Evolutionary conservation across 2,329 filamentous ascomycete genomes (phyloP), one percentile per base, ranked within the genome.

Genomic region (Akanthomyces lecanii): DNA sequence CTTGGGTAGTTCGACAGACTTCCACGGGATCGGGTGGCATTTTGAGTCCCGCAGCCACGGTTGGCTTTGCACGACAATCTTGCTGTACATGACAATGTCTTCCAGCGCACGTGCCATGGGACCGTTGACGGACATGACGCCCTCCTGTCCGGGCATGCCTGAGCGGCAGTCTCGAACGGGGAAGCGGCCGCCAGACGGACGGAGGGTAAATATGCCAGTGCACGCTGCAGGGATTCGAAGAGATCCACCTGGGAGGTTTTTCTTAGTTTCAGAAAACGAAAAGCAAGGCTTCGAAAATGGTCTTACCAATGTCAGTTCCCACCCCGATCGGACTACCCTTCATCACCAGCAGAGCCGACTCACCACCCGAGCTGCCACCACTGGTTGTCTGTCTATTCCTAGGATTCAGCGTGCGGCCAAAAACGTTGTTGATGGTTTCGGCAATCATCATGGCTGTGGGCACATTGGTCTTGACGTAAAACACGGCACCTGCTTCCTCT

Each of bases 381-480:
- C 82, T 82, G 0, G 86, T 89, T 3, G 85, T 76, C 3, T 74
- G 74, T 28, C 84, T 80, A 69, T 88, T 88, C 7, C 76, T 74
- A 0, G 88, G 88, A 69, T 88, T 89, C 25, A 85, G 71, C 0
- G 85, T 88, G 14, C 85, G 79, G 10, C 87, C 88, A 67, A 86
- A 85, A 2, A 84, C 78, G 67, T 88, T 87, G 73, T 89, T 89
- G 18, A 87, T 83, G 1, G 80, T 83, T 70, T 89, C 87, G 14
- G 85, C 82, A 58, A 88, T 87, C 86, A 90, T 89, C 80, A 89
- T 86, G 14, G 85, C 85, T 1, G 85, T 87, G 0, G 83, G 82
- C 4, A 84, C 78, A 66, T 81, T 84, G 0, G 83, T 85, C 74
- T 85, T 85, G 66, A 82, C 81, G 68, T 83, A 85, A 65, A 83